These are phyloP conservation scores for Ceratobasidium sp. DNA, from an alignment of 1,284 basidiomycete genomes.

Conservation along the genomic window DNA sequence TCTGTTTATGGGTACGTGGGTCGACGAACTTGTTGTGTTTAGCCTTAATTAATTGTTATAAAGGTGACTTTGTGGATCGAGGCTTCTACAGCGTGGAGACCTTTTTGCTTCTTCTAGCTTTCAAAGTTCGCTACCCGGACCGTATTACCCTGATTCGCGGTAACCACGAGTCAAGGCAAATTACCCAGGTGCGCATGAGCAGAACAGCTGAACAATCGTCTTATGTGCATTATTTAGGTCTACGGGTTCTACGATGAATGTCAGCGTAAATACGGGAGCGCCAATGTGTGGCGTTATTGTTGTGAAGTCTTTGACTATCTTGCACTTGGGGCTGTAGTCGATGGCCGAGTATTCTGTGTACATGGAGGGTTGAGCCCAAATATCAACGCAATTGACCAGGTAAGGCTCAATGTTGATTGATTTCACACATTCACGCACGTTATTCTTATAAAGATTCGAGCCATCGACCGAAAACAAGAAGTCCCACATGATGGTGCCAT, in stretches of 20 bases:
- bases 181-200: slow-evolving; percentile 69
- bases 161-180: slow-evolving; percentile 99
- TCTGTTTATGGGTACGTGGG: slow-evolving; percentile 91
- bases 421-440: slow-evolving; percentile 63
- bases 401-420: slow-evolving; percentile 64
- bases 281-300: slow-evolving; percentile 97
- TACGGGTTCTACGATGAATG: slow-evolving; percentile 99
- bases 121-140: slow-evolving; percentile 98
- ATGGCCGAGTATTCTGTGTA: slow-evolving; percentile 91
- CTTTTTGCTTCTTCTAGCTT: slow-evolving; percentile 89
- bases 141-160: slow-evolving; percentile 96
- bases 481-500: slow-evolving; percentile 99
- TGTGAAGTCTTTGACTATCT: slow-evolving; percentile 99
- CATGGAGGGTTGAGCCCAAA: slow-evolving; percentile 94
- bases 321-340: slow-evolving; percentile 91
- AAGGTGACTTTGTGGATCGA: slow-evolving; percentile 95
- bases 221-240: slow-evolving; percentile 55
- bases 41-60: too few species aligned
- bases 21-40: not conserved
- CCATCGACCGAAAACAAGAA: slow-evolving; percentile 96
- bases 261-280: slow-evolving; percentile 93
- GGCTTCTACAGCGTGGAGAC: slow-evolving; percentile 99
- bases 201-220: not conserved
- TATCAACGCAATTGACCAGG: slow-evolving; percentile 85
- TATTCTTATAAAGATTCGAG: slow-evolving; percentile 73